Evolutionary conservation across 352 stramenopile species (phyloP), one percentile per base, ranked within the genome.

Genomic region (Globisporangium emineosum): DNA sequence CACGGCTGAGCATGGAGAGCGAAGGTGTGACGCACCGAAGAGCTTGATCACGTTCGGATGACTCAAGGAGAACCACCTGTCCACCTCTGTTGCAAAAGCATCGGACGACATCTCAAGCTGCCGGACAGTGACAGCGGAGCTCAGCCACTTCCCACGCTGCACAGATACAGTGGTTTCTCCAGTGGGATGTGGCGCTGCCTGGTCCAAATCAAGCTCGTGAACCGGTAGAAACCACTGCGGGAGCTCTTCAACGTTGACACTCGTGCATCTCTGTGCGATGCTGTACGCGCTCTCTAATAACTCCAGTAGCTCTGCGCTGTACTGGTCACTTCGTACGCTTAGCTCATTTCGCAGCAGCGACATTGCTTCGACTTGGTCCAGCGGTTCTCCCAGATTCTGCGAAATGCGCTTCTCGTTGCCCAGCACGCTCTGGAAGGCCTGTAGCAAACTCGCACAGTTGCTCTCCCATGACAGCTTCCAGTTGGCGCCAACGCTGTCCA

Each of bases 171-270:
- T 37, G 32, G 32, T 37, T 9, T 37, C 32, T 37, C 8, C 32
- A 13, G 32, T 37, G 8, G 32, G 5, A 7, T 37, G 32, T 37
- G 32, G 32, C 5, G 32, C 32, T 37, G 32, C 7, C 32, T 37
- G 8, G 32, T 37, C 53, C 17, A 17, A 42, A 27, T 33, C 40
- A 37, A 97, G 50, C 80, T 89, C 32, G 71, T 97, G 17, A 80
- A 95, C 54, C 56, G 97, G 21, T 81, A 97, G 68, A 56, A 93
- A 93, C 68, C 80, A 62, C 17, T 5, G 19, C 37, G 56, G 56
- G 35, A 40, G 19, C 7, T 25, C 21, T 40, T 32, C 35, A 43
- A 43, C 13, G 15, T 4, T 13, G 35, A 43, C 0, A 13, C 35
- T 43, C 15, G 35, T 19, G 12, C 35, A 2, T 8, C 35, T 12